These are phyloP conservation scores for Fusarium virguliforme DNA, from an alignment of 2,329 filamentous ascomycete genomes.

Conservation along the genomic window DNA sequence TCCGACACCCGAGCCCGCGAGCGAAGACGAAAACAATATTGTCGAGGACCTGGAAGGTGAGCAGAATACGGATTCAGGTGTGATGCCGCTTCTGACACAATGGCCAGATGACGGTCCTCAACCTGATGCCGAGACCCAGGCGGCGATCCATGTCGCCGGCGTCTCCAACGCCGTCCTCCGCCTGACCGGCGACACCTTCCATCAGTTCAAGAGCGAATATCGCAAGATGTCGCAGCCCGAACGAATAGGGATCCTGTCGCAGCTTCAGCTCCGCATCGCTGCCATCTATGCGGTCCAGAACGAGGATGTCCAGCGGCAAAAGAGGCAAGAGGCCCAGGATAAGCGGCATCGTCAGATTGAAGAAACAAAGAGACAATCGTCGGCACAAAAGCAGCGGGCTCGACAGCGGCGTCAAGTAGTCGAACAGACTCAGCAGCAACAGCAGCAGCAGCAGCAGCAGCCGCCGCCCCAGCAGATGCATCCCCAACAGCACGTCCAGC, in stretches of 20 bases:
- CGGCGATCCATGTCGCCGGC: conserved; percentile 60
- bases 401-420: conserved; percentile 48
- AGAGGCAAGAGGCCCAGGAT: conserved; percentile 58
- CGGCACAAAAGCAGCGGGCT: conserved; percentile 47
- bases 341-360: conserved; percentile 59
- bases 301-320: conserved; percentile 61
- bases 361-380: conserved; percentile 51
- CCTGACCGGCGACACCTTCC: conserved; percentile 62
- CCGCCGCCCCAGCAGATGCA: conserved; percentile 45
- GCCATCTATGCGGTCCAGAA: conserved; percentile 64
- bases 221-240: conserved; percentile 61
- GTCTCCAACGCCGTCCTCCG: conserved; percentile 59
- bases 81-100: conserved; percentile 35
- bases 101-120: conserved; percentile 51
- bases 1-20: conserved; percentile 55
- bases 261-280: conserved; percentile 61
- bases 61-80: conserved; percentile 28
- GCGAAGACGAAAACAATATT: conserved; percentile 55
- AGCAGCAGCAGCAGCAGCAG: conserved; percentile 48
- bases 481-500: conserved; percentile 46
- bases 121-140: conserved; percentile 57
- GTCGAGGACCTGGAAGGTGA: conserved; percentile 49
- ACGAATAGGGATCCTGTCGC: conserved; percentile 58
- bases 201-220: conserved; percentile 62
- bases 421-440: conserved; percentile 49